Evolutionary conservation across 2,329 filamentous ascomycete genomes (phyloP).

Genomic region (Phyllosticta citriasiana): DNA sequence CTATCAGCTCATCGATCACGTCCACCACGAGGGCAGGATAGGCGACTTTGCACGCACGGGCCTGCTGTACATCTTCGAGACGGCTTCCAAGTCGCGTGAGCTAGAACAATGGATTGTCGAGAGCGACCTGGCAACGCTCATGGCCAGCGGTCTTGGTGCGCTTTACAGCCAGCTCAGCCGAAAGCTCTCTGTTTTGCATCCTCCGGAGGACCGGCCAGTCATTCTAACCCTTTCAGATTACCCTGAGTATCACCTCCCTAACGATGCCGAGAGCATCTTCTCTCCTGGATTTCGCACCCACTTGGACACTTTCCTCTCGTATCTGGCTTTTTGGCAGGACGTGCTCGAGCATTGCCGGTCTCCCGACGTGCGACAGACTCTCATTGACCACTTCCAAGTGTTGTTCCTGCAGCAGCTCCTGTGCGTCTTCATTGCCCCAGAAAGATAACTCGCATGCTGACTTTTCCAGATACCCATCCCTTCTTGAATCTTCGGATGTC

Average conservation of each 20-base stretch:
- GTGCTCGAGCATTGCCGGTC: constrained; percentile 93
- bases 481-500: constrained; percentile 92
- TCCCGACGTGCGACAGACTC: constrained; percentile 78
- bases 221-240: constrained; percentile 88
- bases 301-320: constrained; percentile 86
- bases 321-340: constrained; percentile 96
- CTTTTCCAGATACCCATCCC: constrained; percentile 67
- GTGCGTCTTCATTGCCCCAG: constrained; percentile 39
- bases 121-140: constrained; percentile 89
- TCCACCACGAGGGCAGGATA: constrained; percentile 87
- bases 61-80: constrained; percentile 89
- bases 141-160: constrained; percentile 89
- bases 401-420: constrained; percentile 90
- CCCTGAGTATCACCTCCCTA: constrained; percentile 55
- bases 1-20: constrained; percentile 91
- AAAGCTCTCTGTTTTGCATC: constrained; percentile 72
- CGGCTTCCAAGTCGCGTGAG: constrained; percentile 68
- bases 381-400: constrained; percentile 94
- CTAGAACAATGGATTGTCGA: constrained; percentile 96
- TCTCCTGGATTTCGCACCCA: constrained; percentile 71
- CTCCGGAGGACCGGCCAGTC: constrained; percentile 64
- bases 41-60: constrained; percentile 95
- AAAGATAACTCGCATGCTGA: constrained; percentile 10
- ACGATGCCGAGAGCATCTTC: constrained; percentile 63
- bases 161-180: constrained; percentile 57